Base-by-base conservation (phyloP, 306 rosid species). In the Urtica urens region DNA sequence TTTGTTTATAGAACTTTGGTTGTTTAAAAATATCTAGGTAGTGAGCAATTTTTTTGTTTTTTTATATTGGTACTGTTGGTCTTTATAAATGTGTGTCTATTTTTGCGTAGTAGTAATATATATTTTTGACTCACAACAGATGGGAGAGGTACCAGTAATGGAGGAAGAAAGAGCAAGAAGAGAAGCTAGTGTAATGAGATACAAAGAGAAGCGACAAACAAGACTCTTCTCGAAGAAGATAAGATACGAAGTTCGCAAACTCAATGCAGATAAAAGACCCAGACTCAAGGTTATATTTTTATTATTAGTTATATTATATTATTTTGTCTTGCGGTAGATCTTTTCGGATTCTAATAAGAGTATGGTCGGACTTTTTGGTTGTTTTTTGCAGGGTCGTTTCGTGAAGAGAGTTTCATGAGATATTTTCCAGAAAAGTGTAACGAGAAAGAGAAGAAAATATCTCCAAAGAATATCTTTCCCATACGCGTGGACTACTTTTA, bases 181-280 rank as follows among this genome's bases (percentile, higher is more conserved):
- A 42, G 79, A 81, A 56, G 95, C 93, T 34, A 78, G 93, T 68
- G 93, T 85, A 66, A 59, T 67, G 6, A 74, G 96, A 55, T 86
- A 82, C 83, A 85, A 69, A 52, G 93, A 85, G 67, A 85, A 85
- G 58, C 73, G 93, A 3, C 95, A 78, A 44, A 75, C 50, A 57
- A 68, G 95, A 49, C 70, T 85, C 58, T 85, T 85, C 78, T 78
- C 93, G 21, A 81, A 85, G 82, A 85, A 81, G 95, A 85, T 85
- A 78, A 81, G 95, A 65, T 85, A 85, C 70, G 82, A 81, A 68
- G 95, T 85, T 59, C 81, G 95, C 12, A 85, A 81, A 51, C 63
- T 85, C 67, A 85, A 85, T 44, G 95, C 93, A 12, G 95, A 85
- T 68, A 78, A 73, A 76, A 80, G 95, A 76, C 93, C 95, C 0